Conservation (phyloP, 345 rosid genomes). For the Euphorbia peplus region DNA sequence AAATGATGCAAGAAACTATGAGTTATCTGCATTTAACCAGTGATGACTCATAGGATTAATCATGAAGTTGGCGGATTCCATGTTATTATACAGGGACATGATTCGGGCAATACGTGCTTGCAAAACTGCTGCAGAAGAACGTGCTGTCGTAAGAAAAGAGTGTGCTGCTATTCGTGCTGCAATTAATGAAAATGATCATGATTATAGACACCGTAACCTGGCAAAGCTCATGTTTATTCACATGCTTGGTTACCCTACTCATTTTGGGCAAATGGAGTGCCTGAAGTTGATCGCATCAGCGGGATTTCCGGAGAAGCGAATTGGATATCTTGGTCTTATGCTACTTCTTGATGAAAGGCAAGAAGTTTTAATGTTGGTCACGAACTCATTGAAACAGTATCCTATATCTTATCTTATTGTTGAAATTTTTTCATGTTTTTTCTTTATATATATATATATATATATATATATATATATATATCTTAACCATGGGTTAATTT, state of each 20-base stretch:
- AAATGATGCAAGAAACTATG: not conserved
- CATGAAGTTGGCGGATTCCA: not conserved
- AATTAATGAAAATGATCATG: slow-evolving; percentile 85
- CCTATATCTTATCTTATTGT: slow-evolving; percentile 32
- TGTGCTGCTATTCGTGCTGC: slow-evolving; percentile 92
- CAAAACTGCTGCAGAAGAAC: slow-evolving; percentile 99
- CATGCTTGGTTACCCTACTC: slow-evolving; percentile 99
- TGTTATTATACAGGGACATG: slow-evolving; percentile 81
- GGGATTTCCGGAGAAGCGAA: slow-evolving; percentile 98
- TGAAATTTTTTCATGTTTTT: not conserved
- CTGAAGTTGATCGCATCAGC: slow-evolving; percentile 91
- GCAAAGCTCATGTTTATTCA: slow-evolving; percentile 99
- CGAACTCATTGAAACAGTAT: slow-evolving; percentile 99
- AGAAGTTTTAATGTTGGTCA: slow-evolving; percentile 98
- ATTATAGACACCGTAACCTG: slow-evolving; percentile 88
- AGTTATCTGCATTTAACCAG: not conserved
- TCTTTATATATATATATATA: not conserved
- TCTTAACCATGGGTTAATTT: not conserved
- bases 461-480: not conserved
- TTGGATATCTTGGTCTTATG: slow-evolving; percentile 98
- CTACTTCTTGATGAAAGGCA: slow-evolving; percentile 99
- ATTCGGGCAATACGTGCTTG: slow-evolving; percentile 94
- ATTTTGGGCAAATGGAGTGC: slow-evolving; percentile 99
- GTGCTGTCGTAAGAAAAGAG: slow-evolving; percentile 96
- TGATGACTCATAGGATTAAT: not conserved